Evolutionary conservation across 2,329 filamentous ascomycete genomes (phyloP).

Genomic region (Ophiosphaerella herpotricha): DNA sequence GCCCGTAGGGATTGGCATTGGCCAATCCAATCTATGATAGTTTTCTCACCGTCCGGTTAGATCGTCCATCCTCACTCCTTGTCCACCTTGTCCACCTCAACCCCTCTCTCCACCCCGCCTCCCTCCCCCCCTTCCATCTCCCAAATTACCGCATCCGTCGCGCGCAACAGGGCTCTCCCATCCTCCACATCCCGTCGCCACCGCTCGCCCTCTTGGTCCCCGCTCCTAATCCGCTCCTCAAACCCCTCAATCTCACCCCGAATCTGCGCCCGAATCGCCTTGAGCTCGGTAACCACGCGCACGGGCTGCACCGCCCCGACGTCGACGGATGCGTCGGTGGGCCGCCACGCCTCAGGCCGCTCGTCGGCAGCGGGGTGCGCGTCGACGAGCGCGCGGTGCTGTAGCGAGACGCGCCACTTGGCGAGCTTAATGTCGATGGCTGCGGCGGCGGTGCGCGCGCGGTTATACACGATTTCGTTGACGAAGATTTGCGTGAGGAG

Average conservation of each 20-base stretch:
- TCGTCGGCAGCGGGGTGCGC: background rate
- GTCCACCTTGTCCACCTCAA: background rate
- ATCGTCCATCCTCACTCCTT: background rate
- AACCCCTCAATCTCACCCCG: slow-evolving; percentile 22
- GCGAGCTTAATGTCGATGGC: slow-evolving; percentile 20
- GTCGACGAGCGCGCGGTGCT: slow-evolving; percentile 23
- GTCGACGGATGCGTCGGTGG: background rate
- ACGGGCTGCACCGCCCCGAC: slow-evolving; percentile 13
- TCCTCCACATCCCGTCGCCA: slow-evolving; percentile 29
- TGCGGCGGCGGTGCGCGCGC: slow-evolving; percentile 19
- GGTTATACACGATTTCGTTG: slow-evolving; percentile 20
- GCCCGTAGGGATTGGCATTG: no score
- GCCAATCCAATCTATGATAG: background rate
- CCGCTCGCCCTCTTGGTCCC: slow-evolving; percentile 7
- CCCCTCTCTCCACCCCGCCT: background rate
- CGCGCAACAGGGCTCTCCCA: slow-evolving; percentile 22
- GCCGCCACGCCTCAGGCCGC: slow-evolving; percentile 16
- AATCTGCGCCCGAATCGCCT: slow-evolving; percentile 18
- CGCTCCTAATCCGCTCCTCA: slow-evolving; percentile 14
- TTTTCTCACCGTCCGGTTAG: background rate
- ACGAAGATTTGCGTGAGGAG: slow-evolving; percentile 27
- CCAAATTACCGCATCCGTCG: slow-evolving; percentile 19
- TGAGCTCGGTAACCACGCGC: slow-evolving; percentile 24
- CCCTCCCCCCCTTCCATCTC: slow-evolving; percentile 16
- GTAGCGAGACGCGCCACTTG: slow-evolving; percentile 20